phyloP scores from a whole-genome alignment of 805 yeast species.

The Saccharomycopsis vini region DNA sequence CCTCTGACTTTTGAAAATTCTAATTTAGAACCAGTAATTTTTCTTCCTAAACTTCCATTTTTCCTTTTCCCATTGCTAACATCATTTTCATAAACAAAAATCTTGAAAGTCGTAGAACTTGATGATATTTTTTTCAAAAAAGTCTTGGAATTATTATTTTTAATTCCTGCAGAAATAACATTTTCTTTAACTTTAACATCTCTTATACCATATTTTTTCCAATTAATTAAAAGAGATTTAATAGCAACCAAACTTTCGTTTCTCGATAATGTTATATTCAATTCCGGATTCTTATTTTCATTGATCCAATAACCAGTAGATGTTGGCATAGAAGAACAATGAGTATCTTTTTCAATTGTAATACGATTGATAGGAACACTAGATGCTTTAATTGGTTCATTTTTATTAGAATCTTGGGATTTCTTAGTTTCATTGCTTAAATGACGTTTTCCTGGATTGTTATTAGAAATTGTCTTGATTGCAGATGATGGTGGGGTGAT shows the following conservation, averaged over 20 bases:
- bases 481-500: not conserved
- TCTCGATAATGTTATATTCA: conserved; percentile 12
- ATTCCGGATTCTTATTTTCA: conserved; percentile 12
- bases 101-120: conserved; percentile 15
- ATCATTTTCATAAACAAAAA: conserved; percentile 12
- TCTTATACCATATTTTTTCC: conserved; percentile 26
- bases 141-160: conserved; percentile 7
- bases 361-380: conserved; percentile 1
- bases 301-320: not conserved
- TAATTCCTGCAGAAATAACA: conserved; percentile 15
- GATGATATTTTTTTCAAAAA: conserved; percentile 14
- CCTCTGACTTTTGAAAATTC: conserved; percentile 16
- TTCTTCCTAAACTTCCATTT: not conserved
- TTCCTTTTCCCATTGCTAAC: conserved; percentile 4
- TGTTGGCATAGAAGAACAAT: not conserved
- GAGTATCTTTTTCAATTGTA: not conserved
- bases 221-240: conserved; percentile 18
- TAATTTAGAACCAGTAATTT: conserved; percentile 6
- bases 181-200: conserved; percentile 18
- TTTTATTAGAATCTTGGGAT: too few species aligned
- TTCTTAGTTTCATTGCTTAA: not conserved
- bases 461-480: too few species aligned
- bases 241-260: conserved; percentile 15
- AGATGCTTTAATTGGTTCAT: not conserved
- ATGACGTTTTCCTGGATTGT: too few species aligned